Evolutionary conservation across 163 green algal species (phyloP), one percentile per base, ranked within the genome.

Genomic region (Scenedesmus sp.): DNA sequence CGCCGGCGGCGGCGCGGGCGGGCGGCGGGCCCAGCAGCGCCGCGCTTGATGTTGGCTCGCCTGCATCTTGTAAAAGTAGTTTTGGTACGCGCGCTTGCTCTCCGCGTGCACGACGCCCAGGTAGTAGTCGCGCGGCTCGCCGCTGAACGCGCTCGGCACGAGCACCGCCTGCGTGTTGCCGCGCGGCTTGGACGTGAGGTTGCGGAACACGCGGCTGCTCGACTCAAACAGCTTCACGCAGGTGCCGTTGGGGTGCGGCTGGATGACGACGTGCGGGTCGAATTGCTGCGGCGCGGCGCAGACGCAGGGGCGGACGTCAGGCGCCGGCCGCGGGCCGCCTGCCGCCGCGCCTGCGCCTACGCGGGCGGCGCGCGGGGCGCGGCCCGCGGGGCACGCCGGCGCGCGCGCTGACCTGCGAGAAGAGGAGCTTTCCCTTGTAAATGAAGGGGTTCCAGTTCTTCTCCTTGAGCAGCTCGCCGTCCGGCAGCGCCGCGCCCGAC

Each of bases 41-140:
- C n/a, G n/a, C n/a, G n/a, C n/a, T n/a, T n/a, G n/a, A n/a, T n/a
- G n/a, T n/a, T 1, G 48, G 20, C 70, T 2, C 47, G 67, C 74
- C 74, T 83, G 75, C 75, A 83, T 83, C 64, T 83, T 83, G 56
- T 83, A 83, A 65, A 83, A 83, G 56, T 77, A 83, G 65, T 83
- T 83, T 4, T 60, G 53, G 64, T 83, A 83, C 15, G 63, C 65
- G 28, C 75, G 44, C 22, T 71, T 54, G 44, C 13, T 72, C 57
- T 83, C 75, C 11, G 64, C 75, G 44, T 83, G 75, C 51, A 83
- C 75, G 20, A 83, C 64, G 7, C 75, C 64, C 22, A 83, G 54
- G 51, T 83, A 83, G 44, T 77, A 83, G 57, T 83, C 75, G 5
- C 75, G 36, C 6, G 64, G 33, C 54, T 83, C 75, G 22, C 75